Base-by-base conservation (phyloP, 1,284 basidiomycete genomes). In the Cystobasidium slooffiae region DNA sequence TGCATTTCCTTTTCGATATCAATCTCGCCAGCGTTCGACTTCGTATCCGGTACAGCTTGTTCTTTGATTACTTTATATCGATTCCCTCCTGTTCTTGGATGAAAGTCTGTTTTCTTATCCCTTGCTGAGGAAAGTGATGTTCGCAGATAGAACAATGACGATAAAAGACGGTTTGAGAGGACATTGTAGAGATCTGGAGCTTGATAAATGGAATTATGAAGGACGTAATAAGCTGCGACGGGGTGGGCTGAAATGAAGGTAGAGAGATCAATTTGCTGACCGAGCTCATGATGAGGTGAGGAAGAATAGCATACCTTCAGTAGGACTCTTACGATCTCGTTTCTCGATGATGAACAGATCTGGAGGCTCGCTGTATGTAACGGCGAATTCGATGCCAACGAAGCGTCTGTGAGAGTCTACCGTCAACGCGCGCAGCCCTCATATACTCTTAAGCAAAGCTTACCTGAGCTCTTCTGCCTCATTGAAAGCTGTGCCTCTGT, bases 271-370 rank as follows among this genome's bases (percentile, higher is more conserved):
- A 16, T 41, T 12, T 53, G 12, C n/a, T 8, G 24, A 8, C 16
- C 20, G 39, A 18, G 43, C 51, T 43, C 9, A 39, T 14, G 14
- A 53, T n/a, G 43, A 18, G 10, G 10, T n/a, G 14, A 39, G 47
- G 8, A 14, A 53, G n/a, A 8, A 6, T 4, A 20, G 31, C 70
- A 41, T 31, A 76, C 75, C 47, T 56, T 76, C 70, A 37, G 55
- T 44, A 6, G 70, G 72, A 52, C 75, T 76, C 20, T 63, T 66
- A 22, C 92, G 86, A 77, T 93, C 89, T 78, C 91, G 86, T 82
- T 93, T 94, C 80, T 94, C 92, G 65, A 94, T 91, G 76, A 94
- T 86, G 82, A 94, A 94, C 63, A 93, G 84, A 14, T 88, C 86
- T 0, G 92, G 92, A 10, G 91, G 88, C 74, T 89, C 84, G 5